Conservation (phyloP, 2,329 filamentous ascomycete genomes). For the Graphium sp. region DNA sequence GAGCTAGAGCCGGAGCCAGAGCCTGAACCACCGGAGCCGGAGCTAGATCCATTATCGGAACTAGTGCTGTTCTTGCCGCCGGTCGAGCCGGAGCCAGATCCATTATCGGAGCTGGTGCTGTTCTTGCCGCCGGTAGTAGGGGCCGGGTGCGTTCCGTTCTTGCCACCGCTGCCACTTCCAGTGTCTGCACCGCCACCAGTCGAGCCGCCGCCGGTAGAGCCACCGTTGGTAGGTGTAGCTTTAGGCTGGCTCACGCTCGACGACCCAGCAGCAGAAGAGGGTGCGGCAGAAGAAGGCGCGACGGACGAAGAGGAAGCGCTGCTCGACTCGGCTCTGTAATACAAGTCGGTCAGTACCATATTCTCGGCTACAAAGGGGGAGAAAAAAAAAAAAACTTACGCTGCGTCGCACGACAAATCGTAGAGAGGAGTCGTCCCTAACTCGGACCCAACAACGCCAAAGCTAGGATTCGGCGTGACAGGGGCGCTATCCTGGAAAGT, state of each 20-base stretch:
- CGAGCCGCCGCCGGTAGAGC: not conserved
- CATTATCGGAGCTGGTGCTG: not conserved
- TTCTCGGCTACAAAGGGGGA: constrained; percentile 6
- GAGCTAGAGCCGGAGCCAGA: not conserved
- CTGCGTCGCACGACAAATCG: constrained; percentile 40
- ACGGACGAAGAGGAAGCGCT: not conserved
- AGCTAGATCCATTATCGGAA: not conserved
- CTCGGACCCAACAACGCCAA: constrained; percentile 46
- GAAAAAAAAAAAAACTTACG: constrained; percentile 6
- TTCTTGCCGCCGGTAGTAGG: not conserved
- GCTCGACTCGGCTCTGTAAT: constrained; percentile 7
- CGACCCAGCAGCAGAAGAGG: not conserved
- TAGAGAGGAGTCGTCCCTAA: constrained; percentile 39
- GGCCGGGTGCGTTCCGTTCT: not conserved
- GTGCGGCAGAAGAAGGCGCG: not conserved
- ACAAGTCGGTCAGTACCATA: constrained; percentile 6
- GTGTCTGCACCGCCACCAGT: not conserved
- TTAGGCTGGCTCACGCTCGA: no score
- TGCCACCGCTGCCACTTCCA: not conserved
- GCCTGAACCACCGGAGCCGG: no score
- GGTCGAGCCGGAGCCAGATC: no score
- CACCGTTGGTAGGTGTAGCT: no score
- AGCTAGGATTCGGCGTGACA: constrained; percentile 46
- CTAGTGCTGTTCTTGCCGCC: not conserved
- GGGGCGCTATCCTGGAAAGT: constrained; percentile 52